Evolutionary conservation across 441 rosid genomes (phyloP), one percentile per base, ranked within the genome.

Genomic region (Populus hybrid): DNA sequence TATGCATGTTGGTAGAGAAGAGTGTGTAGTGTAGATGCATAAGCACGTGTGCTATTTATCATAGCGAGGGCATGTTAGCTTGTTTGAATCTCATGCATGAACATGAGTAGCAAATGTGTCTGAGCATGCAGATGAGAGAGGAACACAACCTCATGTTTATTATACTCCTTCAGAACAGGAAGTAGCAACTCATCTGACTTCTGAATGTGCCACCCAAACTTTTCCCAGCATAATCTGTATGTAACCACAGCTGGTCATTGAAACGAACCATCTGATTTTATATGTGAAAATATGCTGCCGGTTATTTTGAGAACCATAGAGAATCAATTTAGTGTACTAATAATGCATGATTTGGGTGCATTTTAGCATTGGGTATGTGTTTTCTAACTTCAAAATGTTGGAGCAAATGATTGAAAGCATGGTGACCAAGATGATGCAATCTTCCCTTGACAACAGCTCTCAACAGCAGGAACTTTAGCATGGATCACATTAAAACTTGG

Each of bases 191-290:
- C 98, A 78, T 94, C 96, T 29, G 93, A 89, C 85, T 96, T 94
- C 81, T 89, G 90, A 76, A 90, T 67, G 78, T 82, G 87, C 99
- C 98, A 96, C 23, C 92, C 98, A 88, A 96, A 92, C 82, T 88
- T 93, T 76, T 96, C 99, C 95, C 94, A 93, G 88, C 99, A 94
- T 81, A 93, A 79, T 84, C 99, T 96, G 91, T 74, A 83, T n/a
- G 76, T 28, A 71, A 61, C 29, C 69, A 74, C 69, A n/a, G 24
- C 23, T 10, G 69, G 74, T 77, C 50, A 74, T 40, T 20, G 75
- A 68, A 77, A 45, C 50, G 40, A 36, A 29, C 31, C 12, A 42
- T 9, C 26, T 61, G 36, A 20, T 53, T 69, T 66, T 36, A 61
- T 64, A 69, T 40, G 72, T 9, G 64, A 70, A 68, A 77, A 61